Evolutionary conservation across 768 basidiomycete species (phyloP).

Genomic region (Lactifluus volemus): DNA sequence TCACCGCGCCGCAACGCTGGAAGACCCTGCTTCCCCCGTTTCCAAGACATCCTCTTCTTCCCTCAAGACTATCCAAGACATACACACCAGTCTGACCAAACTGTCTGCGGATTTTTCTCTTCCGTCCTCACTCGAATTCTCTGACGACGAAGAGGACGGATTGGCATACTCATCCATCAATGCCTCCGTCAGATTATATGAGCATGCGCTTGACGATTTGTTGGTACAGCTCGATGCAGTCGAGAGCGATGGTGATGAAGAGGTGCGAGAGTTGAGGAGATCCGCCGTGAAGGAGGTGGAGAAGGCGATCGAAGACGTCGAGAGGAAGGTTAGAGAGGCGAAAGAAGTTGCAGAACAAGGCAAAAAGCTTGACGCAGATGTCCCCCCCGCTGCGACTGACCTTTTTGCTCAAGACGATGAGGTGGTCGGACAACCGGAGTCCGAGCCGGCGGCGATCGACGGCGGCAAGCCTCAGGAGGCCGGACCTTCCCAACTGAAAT

Average conservation of each 20-base stretch:
- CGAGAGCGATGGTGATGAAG: conserved; percentile 50
- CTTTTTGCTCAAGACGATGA: not conserved
- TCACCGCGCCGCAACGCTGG: conserved; percentile 7
- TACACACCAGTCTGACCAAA: not conserved
- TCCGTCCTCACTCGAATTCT: conserved; percentile 8
- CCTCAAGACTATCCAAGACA: conserved; percentile 1
- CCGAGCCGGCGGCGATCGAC: not conserved
- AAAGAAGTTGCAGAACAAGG: not conserved
- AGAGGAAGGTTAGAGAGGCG: conserved; percentile 22
- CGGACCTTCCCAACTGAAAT: not conserved
- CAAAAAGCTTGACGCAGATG: not conserved
- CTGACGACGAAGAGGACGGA: conserved; percentile 19
- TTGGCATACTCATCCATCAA: conserved; percentile 58
- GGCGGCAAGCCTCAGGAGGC: not conserved
- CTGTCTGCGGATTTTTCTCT: conserved; percentile 11
- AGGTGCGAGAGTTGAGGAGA: conserved; percentile 44
- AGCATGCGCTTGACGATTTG: conserved; percentile 52
- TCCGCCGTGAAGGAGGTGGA: conserved; percentile 51
- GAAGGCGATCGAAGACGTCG: conserved; percentile 46
- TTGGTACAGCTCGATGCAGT: conserved; percentile 62
- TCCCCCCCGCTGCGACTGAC: not conserved
- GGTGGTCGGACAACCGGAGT: not conserved
- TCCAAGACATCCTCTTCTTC: not conserved
- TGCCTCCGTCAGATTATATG: conserved; percentile 50
- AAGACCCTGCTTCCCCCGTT: not conserved